These are phyloP conservation scores for Filobasidium uniguttulatum DNA, from an alignment of 1,284 basidiomycete genomes.

Conservation along the genomic window DNA sequence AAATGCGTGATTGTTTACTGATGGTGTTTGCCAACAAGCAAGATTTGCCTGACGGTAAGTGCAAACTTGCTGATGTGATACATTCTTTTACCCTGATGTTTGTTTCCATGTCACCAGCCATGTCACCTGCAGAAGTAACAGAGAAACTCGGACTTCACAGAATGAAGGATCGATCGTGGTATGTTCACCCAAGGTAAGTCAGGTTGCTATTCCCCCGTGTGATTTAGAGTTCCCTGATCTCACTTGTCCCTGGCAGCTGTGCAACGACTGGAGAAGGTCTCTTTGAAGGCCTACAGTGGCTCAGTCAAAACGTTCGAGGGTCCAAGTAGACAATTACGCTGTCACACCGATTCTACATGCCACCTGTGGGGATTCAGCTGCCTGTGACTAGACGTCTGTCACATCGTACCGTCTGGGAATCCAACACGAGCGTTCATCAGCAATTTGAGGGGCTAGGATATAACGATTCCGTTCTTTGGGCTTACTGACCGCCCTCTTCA, in stretches of 20 bases:
- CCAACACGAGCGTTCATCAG: too few relatives aligned
- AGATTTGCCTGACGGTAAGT: conserved; percentile 85
- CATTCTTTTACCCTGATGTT: background rate
- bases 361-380: too few relatives aligned
- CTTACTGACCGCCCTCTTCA: too few relatives aligned
- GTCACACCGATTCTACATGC: too few relatives aligned
- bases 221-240: background rate
- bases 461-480: too few relatives aligned
- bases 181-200: conserved; percentile 85
- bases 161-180: conserved; percentile 97
- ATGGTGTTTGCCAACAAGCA: conserved; percentile 99
- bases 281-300: conserved; percentile 90
- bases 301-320: conserved; percentile 86
- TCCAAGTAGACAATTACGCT: too few relatives aligned
- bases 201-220: background rate
- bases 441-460: too few relatives aligned
- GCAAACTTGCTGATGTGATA: background rate
- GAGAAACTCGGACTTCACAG: conserved; percentile 90
- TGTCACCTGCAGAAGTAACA: conserved; percentile 97
- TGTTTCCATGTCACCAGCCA: conserved; percentile 46
- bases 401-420: too few relatives aligned
- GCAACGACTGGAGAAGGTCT: conserved; percentile 92
- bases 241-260: conserved; percentile 45
- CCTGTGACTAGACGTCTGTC: too few relatives aligned
- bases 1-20: conserved; percentile 94